Percentiles rank a stretch among this genome's conserved stretches.
phyloP scores from a whole-genome alignment of 371 early-diverging fungal genomes.

The Spiromyces aspiralis region DNA sequence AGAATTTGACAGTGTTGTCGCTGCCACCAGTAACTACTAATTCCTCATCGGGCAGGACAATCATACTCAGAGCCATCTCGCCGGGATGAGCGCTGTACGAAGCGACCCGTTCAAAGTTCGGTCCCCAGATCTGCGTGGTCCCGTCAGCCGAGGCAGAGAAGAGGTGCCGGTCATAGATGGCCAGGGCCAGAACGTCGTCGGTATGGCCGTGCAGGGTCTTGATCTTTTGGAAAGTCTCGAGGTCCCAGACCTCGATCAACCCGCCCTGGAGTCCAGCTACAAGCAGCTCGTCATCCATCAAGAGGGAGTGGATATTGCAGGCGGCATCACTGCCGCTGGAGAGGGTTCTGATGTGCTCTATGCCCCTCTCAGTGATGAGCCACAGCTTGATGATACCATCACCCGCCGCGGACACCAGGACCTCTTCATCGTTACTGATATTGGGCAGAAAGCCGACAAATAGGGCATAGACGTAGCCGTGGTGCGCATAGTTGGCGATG shows the following conservation, averaged over 20 bases:
- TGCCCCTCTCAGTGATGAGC: constrained; percentile 27
- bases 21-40: constrained; percentile 49
- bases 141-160: constrained; percentile 64
- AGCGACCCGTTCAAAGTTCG: constrained; percentile 44
- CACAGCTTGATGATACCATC: constrained; percentile 50
- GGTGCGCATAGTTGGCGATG: constrained; percentile 47
- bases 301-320: constrained; percentile 41
- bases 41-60: constrained; percentile 28
- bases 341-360: constrained; percentile 23
- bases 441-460: constrained; percentile 37
- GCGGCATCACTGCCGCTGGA: constrained; percentile 36
- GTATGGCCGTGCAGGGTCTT: constrained; percentile 45
- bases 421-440: constrained; percentile 28
- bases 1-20: constrained; percentile 46
- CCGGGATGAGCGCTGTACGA: constrained; percentile 36
- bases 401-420: constrained; percentile 52
- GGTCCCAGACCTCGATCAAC: constrained; percentile 56
- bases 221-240: constrained; percentile 61
- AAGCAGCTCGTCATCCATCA: constrained; percentile 49
- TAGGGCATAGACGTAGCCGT: constrained; percentile 58
- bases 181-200: constrained; percentile 52
- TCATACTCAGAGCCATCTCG: constrained; percentile 48
- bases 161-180: constrained; percentile 29
- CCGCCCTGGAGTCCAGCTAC: constrained; percentile 72
- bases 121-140: constrained; percentile 59